Conservation (phyloP, 176 grass and related monocot species). For the Phyllostachys edulis region DNA sequence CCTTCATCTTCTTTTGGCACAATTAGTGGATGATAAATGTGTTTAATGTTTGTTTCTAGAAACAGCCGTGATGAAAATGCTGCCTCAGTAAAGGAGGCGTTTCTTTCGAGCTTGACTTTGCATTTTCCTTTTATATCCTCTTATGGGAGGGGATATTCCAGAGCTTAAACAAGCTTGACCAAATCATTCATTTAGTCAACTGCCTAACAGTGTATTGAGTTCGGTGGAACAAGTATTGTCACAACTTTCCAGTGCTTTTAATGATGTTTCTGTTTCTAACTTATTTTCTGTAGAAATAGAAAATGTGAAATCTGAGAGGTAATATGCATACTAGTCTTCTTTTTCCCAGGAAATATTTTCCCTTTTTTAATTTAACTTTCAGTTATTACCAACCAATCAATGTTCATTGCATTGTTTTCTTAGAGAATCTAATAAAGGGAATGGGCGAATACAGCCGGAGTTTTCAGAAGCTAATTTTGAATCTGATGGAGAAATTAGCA, state of each 20-base stretch:
- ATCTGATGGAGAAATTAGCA: slow-evolving; percentile 29
- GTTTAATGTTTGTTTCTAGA: slow-evolving; percentile 27
- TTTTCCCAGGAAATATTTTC: slow-evolving; percentile 13
- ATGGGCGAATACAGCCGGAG: slow-evolving; percentile 20
- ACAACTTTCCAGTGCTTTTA: slow-evolving; percentile 31
- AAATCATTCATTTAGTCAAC: slow-evolving; percentile 30
- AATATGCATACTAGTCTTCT: slow-evolving; percentile 21
- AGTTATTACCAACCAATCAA: slow-evolving; percentile 4
- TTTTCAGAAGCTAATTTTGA: slow-evolving; percentile 31
- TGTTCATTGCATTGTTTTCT: slow-evolving; percentile 20
- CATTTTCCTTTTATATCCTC: slow-evolving; percentile 70
- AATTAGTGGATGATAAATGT: slow-evolving; percentile 17
- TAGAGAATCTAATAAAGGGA: slow-evolving; percentile 42
- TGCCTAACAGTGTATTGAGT: slow-evolving; percentile 27
- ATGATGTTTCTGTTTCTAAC: slow-evolving; percentile 31
- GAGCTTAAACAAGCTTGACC: slow-evolving; percentile 22
- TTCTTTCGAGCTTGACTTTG: slow-evolving; percentile 60
- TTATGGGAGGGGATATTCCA: slow-evolving; percentile 54
- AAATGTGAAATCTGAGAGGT: slow-evolving; percentile 42
- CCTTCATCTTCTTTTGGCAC: not conserved
- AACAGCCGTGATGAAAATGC: slow-evolving; percentile 38
- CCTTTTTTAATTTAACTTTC: not conserved
- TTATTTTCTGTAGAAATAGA: slow-evolving; percentile 44
- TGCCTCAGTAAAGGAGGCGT: slow-evolving; percentile 49
- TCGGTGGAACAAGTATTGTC: slow-evolving; percentile 19